Base-by-base conservation (phyloP, 2,329 filamentous ascomycete genomes). In the Capronia epimyces region DNA sequence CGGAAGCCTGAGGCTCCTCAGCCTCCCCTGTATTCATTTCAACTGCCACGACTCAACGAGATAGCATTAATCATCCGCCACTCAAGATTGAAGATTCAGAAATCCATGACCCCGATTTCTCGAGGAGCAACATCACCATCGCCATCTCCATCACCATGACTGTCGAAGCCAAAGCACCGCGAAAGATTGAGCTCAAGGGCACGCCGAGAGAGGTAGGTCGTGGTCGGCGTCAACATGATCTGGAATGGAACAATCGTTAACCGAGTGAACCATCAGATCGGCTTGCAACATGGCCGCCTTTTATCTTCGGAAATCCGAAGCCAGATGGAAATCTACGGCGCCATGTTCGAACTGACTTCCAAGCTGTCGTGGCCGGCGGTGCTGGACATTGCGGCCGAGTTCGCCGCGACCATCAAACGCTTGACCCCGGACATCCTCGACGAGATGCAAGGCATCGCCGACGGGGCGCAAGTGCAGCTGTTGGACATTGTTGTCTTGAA, bases 401-500 rank as follows among this genome's bases (percentile, higher is more conserved):
- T 80, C 58, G 67, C 75, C 43, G 62, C 66, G 5, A 65, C 71
- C 0, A 68, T 80, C 1, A 63, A 68, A 32, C 56, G 61, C 6
- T 50, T 68, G n/a, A 62, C 66, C 1, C 66, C 69, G 0, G 60
- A 67, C 15, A 62, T 73, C 15, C 60, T 72, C 3, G 62, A 64
- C n/a, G 75, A 78, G 55, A 74, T 76, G 58, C 62, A 65, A 48
- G 81, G 75, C 2, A 71, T 81, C 42, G 77, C 78, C 0, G 70
- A 76, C 18, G 78, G 78, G 5, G 69, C 76, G 0, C 66, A 62
- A 1, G 60, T 70, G 5, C 62, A 69, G 8, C 51, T 79, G 1
- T 63, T 74, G 4, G 73, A 77, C 27, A 77, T 81, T 32, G 65
- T 81, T 3, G 78, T 78, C 0, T 62, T 81, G 42, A 81, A 81